Conservation (phyloP, 108 stramenopile species). For the Cyclotella cryptica region DNA sequence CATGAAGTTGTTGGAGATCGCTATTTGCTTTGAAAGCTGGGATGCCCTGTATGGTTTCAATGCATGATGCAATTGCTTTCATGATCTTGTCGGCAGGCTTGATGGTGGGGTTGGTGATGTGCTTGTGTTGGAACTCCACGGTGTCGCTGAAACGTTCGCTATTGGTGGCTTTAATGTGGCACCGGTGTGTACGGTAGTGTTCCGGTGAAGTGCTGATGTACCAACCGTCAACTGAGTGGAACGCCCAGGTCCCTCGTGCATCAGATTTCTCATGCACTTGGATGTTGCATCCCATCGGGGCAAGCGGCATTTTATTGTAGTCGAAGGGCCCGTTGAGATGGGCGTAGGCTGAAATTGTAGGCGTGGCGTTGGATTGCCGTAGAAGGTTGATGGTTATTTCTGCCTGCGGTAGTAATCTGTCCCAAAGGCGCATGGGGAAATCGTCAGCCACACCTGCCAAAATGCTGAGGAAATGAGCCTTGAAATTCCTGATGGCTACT, state of each 20-base stretch:
- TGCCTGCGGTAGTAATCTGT: constrained; percentile 1
- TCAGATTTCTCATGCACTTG: constrained; percentile 4
- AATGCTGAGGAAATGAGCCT: too few relatives aligned
- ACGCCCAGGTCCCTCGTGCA: neutral
- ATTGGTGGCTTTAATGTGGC: neutral
- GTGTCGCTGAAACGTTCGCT: neutral
- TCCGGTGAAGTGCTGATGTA: neutral
- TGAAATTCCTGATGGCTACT: too few relatives aligned
- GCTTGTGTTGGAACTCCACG: neutral
- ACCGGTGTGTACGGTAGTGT: neutral
- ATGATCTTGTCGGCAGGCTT: too few relatives aligned
- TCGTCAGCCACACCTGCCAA: too few relatives aligned
- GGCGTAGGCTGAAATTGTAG: neutral
- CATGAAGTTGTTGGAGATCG: too few relatives aligned
- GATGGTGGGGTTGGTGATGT: too few relatives aligned
- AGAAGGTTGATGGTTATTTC: neutral
- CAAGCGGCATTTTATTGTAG: too few relatives aligned
- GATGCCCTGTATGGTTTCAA: too few relatives aligned
- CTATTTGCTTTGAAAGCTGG: too few relatives aligned
- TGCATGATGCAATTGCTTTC: too few relatives aligned
- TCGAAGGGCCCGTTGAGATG: too few relatives aligned
- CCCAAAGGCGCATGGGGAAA: neutral
- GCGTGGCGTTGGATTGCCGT: neutral
- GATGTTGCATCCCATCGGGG: neutral
- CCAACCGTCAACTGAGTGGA: neutral